Evolutionary conservation across 768 basidiomycete species (phyloP).

Genomic region (Lactarius sp.): DNA sequence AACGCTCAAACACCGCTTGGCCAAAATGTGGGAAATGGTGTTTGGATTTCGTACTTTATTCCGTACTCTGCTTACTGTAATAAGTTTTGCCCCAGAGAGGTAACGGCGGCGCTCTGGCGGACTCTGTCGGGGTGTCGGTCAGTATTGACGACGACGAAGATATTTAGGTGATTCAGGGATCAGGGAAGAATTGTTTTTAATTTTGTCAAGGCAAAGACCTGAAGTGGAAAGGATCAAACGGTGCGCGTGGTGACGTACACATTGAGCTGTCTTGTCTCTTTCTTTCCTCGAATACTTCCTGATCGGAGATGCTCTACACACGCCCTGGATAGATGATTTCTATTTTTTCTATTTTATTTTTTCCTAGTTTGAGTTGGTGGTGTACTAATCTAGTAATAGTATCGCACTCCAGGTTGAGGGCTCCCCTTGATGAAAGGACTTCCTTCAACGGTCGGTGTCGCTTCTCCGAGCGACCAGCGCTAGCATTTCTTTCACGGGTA

Average conservation of each 20-base stretch:
- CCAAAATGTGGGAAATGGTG: not conserved
- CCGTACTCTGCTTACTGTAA: not conserved
- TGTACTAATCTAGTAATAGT: not conserved
- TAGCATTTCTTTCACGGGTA: not conserved
- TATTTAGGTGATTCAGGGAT: too few relatives aligned
- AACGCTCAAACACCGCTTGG: not conserved
- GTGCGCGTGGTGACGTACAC: not conserved
- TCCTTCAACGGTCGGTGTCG: not conserved
- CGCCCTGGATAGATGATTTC: not conserved
- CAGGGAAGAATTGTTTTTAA: too few relatives aligned
- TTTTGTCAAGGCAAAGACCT: not conserved
- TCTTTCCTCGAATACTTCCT: not conserved
- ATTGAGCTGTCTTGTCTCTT: too few relatives aligned
- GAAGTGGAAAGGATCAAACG: not conserved
- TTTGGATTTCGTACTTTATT: not conserved
- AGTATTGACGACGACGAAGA: too few relatives aligned
- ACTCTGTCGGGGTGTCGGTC: too few relatives aligned
- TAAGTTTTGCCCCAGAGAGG: not conserved
- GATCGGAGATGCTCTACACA: not conserved
- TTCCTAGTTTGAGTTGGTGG: not conserved
- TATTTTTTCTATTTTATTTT: not conserved
- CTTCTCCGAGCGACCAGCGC: conserved; percentile 4
- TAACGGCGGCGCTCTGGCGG: too few relatives aligned
- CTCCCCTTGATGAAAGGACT: not conserved
- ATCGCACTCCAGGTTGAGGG: not conserved